Conservation (phyloP, 83 land plant species). For the Diphasiastrum complanatum region DNA sequence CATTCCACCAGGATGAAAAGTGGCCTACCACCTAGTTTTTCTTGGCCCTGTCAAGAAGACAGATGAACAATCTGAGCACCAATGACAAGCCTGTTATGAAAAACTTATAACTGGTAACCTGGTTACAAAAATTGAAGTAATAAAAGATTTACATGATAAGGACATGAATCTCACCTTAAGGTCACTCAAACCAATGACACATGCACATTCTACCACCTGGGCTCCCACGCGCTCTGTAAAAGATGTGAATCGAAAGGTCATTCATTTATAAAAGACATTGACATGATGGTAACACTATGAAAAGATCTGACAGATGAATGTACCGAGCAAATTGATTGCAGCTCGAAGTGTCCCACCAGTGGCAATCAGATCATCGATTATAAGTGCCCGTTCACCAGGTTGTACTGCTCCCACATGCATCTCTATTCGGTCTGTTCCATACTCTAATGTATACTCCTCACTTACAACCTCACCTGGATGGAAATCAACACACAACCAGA, state of each 20-base stretch:
- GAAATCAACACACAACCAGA: neutral
- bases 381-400: constrained; percentile 11
- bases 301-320: neutral
- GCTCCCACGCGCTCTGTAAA: constrained; percentile 61
- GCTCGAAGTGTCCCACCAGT: constrained; percentile 7
- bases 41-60: constrained; percentile 66
- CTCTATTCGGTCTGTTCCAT: constrained; percentile 6
- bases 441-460: constrained; percentile 23
- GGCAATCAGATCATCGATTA: constrained; percentile 11
- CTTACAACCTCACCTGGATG: constrained; percentile 60
- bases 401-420: constrained; percentile 14
- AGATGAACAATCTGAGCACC: constrained; percentile 6
- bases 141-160: neutral
- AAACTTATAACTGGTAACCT: too few relatives aligned
- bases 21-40: constrained; percentile 49
- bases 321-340: constrained; percentile 7
- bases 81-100: neutral
- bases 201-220: constrained; percentile 68
- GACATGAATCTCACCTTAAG: constrained; percentile 35
- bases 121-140: neutral
- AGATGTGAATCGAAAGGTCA: too few relatives aligned
- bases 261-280: neutral
- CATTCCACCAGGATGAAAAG: constrained; percentile 59
- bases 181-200: constrained; percentile 56
- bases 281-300: neutral